Conservation (phyloP, 1,284 basidiomycete species). For the Cerrena zonata region DNA sequence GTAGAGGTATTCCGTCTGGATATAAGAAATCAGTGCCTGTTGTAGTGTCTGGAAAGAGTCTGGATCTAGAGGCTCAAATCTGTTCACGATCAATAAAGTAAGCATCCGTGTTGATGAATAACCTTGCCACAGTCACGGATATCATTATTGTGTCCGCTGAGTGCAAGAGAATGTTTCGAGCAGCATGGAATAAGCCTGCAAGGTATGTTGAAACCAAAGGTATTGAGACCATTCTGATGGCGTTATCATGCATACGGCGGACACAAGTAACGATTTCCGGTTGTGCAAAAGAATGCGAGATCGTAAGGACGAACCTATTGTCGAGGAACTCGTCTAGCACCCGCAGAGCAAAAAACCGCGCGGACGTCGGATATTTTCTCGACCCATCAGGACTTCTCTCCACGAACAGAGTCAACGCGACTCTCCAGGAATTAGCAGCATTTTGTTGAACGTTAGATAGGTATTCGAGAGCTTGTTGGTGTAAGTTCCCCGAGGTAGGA, state of each 20-base stretch:
- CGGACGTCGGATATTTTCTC: constrained; percentile 68
- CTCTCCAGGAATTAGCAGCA: constrained; percentile 69
- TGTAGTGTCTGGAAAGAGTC: constrained; percentile 67
- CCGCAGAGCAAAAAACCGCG: constrained; percentile 79
- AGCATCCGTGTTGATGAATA: no score
- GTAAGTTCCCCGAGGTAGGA: constrained; percentile 60
- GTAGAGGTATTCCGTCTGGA: constrained; percentile 73
- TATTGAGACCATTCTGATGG: no score
- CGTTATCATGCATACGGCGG: no score
- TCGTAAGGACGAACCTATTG: constrained; percentile 56
- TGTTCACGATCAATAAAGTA: constrained; percentile 25
- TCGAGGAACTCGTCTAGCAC: constrained; percentile 84
- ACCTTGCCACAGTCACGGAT: no score
- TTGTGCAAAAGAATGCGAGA: no score
- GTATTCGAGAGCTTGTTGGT: constrained; percentile 79
- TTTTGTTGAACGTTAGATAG: constrained; percentile 74
- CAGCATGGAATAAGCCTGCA: no score
- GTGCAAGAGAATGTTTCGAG: no score
- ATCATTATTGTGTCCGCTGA: no score
- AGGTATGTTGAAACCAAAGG: no score
- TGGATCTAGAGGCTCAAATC: constrained; percentile 65
- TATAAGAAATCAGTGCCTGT: constrained; percentile 66
- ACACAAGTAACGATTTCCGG: no score
- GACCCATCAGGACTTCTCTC: constrained; percentile 51
- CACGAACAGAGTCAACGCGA: constrained; percentile 71